Conservation (phyloP, 495 filamentous ascomycete species). For the Xylaria scruposa region DNA sequence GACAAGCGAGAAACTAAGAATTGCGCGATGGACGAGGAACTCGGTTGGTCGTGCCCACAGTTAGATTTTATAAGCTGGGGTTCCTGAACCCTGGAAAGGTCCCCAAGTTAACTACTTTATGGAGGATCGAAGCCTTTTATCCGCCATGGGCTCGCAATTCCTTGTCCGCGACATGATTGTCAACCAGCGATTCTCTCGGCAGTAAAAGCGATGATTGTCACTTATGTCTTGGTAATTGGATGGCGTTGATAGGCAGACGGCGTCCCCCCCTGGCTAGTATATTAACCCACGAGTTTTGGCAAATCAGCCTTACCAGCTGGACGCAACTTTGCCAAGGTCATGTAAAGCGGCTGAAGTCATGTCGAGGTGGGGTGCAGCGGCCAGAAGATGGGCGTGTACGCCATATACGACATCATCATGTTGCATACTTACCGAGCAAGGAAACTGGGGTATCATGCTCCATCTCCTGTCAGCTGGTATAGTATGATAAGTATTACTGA, state of each 20-base stretch:
- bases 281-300: slow-evolving; percentile 31
- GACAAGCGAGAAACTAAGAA: slow-evolving; percentile 1
- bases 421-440: slow-evolving; percentile 18
- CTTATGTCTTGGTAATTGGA: slow-evolving; percentile 23
- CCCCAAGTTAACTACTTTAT: background rate
- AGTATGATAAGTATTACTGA: slow-evolving; percentile 9
- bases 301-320: slow-evolving; percentile 41
- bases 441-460: background rate
- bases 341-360: slow-evolving; percentile 40
- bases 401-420: slow-evolving; percentile 9
- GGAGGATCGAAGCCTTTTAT: slow-evolving; percentile 26
- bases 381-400: background rate
- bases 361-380: slow-evolving; percentile 28
- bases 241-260: slow-evolving; percentile 21
- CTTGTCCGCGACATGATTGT: slow-evolving; percentile 11
- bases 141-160: background rate
- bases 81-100: background rate
- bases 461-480: background rate
- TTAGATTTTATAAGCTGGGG: slow-evolving; percentile 15
- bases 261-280: background rate
- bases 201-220: slow-evolving; percentile 30
- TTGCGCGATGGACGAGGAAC: background rate
- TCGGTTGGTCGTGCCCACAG: background rate
- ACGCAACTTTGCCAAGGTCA: slow-evolving; percentile 33
- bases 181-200: slow-evolving; percentile 32